Percentiles rank a stretch among this genome's conserved stretches.
Evolutionary conservation across 768 basidiomycete species (phyloP).

Genomic region (Lactarius hatsudake): DNA sequence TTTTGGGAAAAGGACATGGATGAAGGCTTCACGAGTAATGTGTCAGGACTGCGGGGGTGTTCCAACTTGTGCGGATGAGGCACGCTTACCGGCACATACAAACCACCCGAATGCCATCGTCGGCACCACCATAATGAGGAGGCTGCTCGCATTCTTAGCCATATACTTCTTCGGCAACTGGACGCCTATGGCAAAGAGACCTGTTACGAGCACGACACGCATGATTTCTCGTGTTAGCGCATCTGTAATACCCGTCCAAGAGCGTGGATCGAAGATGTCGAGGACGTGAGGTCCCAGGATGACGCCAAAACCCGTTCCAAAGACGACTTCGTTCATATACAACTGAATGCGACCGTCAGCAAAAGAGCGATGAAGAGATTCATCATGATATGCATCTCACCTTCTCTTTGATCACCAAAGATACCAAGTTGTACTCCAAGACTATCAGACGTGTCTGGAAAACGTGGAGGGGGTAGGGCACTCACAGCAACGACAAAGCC

Average conservation of each 20-base stretch:
- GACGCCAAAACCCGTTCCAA: constrained; percentile 72
- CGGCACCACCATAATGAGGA: constrained; percentile 71
- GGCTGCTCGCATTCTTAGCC: constrained; percentile 68
- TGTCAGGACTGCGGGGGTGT: neutral
- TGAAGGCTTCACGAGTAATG: constrained; percentile 44
- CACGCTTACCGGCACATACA: constrained; percentile 56
- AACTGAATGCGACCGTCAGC: constrained; percentile 41
- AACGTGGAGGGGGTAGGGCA: neutral
- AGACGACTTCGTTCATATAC: constrained; percentile 91
- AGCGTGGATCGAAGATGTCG: constrained; percentile 70
- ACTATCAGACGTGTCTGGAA: constrained; percentile 3
- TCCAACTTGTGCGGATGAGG: neutral
- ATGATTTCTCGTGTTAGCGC: constrained; percentile 83
- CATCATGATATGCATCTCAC: constrained; percentile 43
- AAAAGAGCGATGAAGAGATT: neutral
- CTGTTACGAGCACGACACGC: constrained; percentile 84
- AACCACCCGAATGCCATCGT: constrained; percentile 88
- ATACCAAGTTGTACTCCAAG: constrained; percentile 76
- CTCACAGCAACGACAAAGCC: constrained; percentile 51
- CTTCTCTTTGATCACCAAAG: constrained; percentile 81
- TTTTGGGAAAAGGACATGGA: constrained; percentile 68
- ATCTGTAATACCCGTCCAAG: constrained; percentile 57
- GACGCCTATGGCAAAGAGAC: constrained; percentile 93
- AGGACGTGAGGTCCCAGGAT: constrained; percentile 71
- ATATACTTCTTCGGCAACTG: constrained; percentile 88